Conservation (phyloP, 2,329 filamentous ascomycete genomes). For the Cytospora chrysosperma region DNA sequence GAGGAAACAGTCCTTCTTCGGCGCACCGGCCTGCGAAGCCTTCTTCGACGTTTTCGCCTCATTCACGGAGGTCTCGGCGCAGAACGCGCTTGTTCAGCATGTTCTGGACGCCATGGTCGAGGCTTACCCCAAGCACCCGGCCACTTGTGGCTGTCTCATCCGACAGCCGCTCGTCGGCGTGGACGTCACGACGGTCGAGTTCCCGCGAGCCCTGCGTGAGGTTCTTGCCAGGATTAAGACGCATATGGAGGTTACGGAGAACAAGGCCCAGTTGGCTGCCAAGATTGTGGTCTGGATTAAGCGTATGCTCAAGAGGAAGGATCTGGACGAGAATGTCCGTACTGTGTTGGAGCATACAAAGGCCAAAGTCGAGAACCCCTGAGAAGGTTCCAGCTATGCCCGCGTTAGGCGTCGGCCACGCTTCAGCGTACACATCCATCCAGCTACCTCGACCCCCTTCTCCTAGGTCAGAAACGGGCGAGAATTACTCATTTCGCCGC, state of each 20-base stretch:
- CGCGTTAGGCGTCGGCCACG: not conserved
- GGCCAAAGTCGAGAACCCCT: constrained; percentile 34
- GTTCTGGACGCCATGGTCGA: constrained; percentile 65
- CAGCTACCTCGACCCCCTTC: not conserved
- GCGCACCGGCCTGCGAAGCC: constrained; percentile 62
- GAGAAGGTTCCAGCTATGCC: constrained; percentile 7
- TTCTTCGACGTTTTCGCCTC: constrained; percentile 79
- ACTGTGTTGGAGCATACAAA: constrained; percentile 56
- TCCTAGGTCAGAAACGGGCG: not conserved
- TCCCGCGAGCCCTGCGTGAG: constrained; percentile 68
- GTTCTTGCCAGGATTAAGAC: constrained; percentile 62
- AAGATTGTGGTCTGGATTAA: constrained; percentile 57
- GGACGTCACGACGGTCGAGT: constrained; percentile 62
- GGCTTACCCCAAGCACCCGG: constrained; percentile 58
- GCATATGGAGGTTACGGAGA: constrained; percentile 44
- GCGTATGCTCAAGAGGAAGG: constrained; percentile 46
- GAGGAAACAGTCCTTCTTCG: constrained; percentile 72
- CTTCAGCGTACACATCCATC: not conserved
- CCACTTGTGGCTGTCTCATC: constrained; percentile 69
- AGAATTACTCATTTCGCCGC: constrained; percentile 21
- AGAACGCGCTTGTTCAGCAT: constrained; percentile 68
- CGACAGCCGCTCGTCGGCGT: constrained; percentile 69
- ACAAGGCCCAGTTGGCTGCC: constrained; percentile 45
- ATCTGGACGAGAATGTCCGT: constrained; percentile 55
- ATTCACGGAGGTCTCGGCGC: constrained; percentile 66